A percentile compares a stretch with the other conserved stretches of the same genome.
phyloP scores from a whole-genome alignment of 768 basidiomycete genomes.

The Krasilnikovozyma curviuscula region DNA sequence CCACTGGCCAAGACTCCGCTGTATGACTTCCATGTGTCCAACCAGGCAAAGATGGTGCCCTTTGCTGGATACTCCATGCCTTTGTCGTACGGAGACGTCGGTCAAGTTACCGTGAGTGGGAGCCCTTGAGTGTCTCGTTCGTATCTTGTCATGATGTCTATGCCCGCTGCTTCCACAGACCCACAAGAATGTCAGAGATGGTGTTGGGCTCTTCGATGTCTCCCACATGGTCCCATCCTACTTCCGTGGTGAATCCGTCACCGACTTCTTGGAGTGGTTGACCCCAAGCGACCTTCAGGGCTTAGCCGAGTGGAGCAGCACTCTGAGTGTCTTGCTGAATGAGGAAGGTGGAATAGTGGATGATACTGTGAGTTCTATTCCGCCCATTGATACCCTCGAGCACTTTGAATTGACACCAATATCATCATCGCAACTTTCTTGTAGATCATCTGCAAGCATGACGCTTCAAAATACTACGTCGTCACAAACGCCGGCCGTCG shows the following conservation, averaged over 20 bases:
- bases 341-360: conserved; percentile 85
- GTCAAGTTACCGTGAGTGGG: too few species aligned
- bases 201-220: conserved; percentile 82
- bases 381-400: too few species aligned
- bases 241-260: conserved; percentile 59
- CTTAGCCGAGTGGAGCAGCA: conserved; percentile 31
- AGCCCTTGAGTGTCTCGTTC: too few species aligned
- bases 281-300: conserved; percentile 34
- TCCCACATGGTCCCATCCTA: conserved; percentile 95
- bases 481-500: conserved; percentile 90
- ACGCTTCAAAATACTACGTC: conserved; percentile 58
- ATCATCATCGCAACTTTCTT: too few species aligned
- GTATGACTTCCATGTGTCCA: conserved; percentile 63
- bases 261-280: conserved; percentile 68
- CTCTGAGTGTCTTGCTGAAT: conserved; percentile 76
- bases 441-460: conserved; percentile 42
- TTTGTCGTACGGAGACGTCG: conserved; percentile 64
- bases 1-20: conserved; percentile 56
- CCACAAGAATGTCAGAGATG: conserved; percentile 67
- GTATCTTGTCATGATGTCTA: too few species aligned
- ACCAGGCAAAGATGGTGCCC: conserved; percentile 82
- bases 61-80: conserved; percentile 97
- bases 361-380: conserved; percentile 84
- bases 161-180: too few species aligned
- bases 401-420: too few species aligned